Base-by-base conservation (phyloP, 345 rosid species). In the Salix udensis region DNA sequence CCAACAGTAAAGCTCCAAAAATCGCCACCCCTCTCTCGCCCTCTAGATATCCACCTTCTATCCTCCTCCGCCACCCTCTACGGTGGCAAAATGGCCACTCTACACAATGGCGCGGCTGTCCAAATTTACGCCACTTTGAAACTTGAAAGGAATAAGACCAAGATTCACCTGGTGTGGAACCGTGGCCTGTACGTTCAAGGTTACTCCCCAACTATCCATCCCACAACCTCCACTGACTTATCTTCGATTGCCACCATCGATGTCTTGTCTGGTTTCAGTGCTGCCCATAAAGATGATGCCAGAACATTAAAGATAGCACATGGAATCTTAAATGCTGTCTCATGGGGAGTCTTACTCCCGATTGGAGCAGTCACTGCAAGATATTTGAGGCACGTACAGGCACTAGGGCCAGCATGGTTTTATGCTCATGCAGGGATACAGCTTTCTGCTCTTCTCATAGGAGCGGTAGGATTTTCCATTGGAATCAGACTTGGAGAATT, bases 141-240 rank as follows among this genome's bases (percentile, higher is more conserved):
- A 75, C 95, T 96, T 19, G 77, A 42, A 5, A 75, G 91, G 0
- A 93, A 96, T 76, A 86, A 80, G 31, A 93, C 98, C 68, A 85
- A 86, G 73, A 77, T 96, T 28, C 97, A 96, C 81, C 84, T 88
- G 67, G 87, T 93, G 4, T 96, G 99, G 99, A 96, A 96, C 84
- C 90, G 99, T n/a, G 98, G 99, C 34, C 88, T 96, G 0, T 91
- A 96, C 16, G 98, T 93, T 15, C 99, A 96, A 82, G 99, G 98
- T 52, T 96, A 96, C 78, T 96, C 99, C 31, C 99, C 99, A 5
- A 88, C 99, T 21, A 93, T 93, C 83, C 99, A 96, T 68, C 98
- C 99, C 2, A 96, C 99, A 1, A 91, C 94, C 31, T 81, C 92
- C 8, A 91, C 78, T 3, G 98, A 93, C 68, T 92, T 96, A 62